Base-by-base conservation (phyloP, 495 filamentous ascomycete genomes). In the Aspergillus bridgeri region DNA sequence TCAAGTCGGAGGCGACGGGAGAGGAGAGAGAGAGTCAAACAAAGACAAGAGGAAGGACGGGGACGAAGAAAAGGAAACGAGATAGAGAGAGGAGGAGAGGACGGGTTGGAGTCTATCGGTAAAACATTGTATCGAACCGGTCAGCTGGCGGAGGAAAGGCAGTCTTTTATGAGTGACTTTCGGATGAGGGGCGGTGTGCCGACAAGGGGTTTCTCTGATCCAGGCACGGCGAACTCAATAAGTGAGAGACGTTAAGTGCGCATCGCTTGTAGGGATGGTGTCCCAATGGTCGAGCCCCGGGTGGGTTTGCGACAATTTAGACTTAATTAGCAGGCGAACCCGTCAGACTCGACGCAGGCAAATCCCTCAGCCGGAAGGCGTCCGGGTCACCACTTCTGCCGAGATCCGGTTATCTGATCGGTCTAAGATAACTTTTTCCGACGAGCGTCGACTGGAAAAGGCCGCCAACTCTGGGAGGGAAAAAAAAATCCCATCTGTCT, bases 381-480 rank as follows among this genome's bases (percentile, higher is more conserved):
- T 27, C 57, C 61, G 65, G 67, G 51, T 27, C 15, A 23, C 45
- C 3, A 65, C 59, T 70, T 67, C 54, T 27, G 57, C 68, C 70
- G 70, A 65, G 68, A 73, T 73, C 68, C 68, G 70, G 59, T 69
- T 73, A 71, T 70, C 70, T 66, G 66, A 71, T 71, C 59, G 64
- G 62, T 56, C 68, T 70, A 70, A 70, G 69, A 74, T 69, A 68
- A 71, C 60, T 69, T 71, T 71, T 67, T 65, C 62, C 54, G 65
- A 54, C 61, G 48, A 47, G 56, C 61, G 48, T 24, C 29, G 53
- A 50, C 51, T 54, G 58, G 53, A 47, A 68, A 67, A 60, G 51
- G 33, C 24, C 29, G 24, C 11, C 23, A 42, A 43, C 29, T 19
- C 29, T 13, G 29, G 43, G 22, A 43, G 33, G 17, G 7, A 15